Evolutionary conservation across 257 asterid species (phyloP).

Genomic region (Solanum chiquidenum): DNA sequence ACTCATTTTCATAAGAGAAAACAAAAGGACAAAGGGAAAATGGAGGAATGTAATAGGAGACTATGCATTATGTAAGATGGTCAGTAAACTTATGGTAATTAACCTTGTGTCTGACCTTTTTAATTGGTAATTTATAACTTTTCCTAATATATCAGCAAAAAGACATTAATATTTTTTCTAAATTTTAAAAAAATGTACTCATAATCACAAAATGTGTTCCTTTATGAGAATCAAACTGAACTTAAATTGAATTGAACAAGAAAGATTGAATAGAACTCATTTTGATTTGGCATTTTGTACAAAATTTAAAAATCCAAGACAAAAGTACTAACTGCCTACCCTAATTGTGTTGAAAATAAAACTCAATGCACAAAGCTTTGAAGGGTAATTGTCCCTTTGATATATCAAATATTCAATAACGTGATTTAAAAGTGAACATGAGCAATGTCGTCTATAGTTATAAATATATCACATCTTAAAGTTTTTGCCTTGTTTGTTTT

Average conservation of each 20-base stretch:
- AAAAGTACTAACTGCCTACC: neutral
- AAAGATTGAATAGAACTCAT: too few relatives aligned
- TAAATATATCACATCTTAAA: neutral
- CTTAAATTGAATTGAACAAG: neutral
- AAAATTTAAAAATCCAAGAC: neutral
- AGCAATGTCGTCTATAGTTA: neutral
- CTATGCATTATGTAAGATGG: neutral
- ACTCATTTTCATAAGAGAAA: too few relatives aligned
- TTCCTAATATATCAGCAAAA: too few relatives aligned
- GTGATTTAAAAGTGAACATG: neutral
- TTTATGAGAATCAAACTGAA: neutral
- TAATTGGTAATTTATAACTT: too few relatives aligned
- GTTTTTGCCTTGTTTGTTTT: neutral
- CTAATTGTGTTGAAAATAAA: neutral
- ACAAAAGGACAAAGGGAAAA: neutral
- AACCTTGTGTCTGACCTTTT: neutral
- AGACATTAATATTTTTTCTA: neutral
- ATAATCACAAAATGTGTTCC: neutral
- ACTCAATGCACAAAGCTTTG: neutral
- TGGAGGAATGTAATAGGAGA: neutral
- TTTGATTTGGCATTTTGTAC: too few relatives aligned
- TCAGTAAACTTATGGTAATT: too few relatives aligned
- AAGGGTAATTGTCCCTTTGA: neutral
- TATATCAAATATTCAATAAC: neutral
- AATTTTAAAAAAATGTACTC: neutral